phyloP scores from a whole-genome alignment of 176 grass and related monocot genomes.

The Pontederia paniculata region DNA sequence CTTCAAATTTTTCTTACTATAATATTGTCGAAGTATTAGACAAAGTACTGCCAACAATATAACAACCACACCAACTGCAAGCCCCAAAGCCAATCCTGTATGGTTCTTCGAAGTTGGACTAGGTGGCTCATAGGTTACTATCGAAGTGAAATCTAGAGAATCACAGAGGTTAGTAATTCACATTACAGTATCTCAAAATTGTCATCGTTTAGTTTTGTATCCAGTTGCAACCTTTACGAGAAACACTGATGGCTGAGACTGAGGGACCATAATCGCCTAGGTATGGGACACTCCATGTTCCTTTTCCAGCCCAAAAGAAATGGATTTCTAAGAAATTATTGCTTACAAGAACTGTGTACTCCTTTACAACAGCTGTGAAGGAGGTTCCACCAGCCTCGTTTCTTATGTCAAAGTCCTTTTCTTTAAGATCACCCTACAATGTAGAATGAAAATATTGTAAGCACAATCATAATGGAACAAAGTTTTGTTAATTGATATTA shows the following conservation, averaged over 20 bases:
- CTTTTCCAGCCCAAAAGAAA: constrained; percentile 32
- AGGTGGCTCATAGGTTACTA: constrained; percentile 5
- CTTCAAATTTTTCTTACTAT: constrained; percentile 2
- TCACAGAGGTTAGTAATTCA: background rate
- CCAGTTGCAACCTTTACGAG: constrained; percentile 18
- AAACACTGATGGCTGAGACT: constrained; percentile 27
- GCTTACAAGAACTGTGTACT: constrained; percentile 13
- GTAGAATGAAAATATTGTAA: too few relatives aligned
- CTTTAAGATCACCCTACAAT: constrained; percentile 23
- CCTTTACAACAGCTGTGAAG: constrained; percentile 9
- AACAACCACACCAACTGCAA: constrained; percentile 3
- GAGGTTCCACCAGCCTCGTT: constrained; percentile 16
- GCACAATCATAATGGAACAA: background rate
- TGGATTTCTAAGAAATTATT: constrained; percentile 35
- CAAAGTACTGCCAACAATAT: constrained; percentile 10
- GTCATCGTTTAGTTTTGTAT: background rate
- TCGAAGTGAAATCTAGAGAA: constrained; percentile 6
- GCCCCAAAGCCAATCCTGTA: constrained; percentile 14
- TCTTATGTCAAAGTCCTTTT: constrained; percentile 28
- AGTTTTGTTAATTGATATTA: background rate
- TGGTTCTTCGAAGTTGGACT: constrained; percentile 3
- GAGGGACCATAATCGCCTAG: constrained; percentile 19
- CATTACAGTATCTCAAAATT: background rate
- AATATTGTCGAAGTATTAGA: constrained; percentile 5
- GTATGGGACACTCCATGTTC: constrained; percentile 17